Evolutionary conservation across 78 protist species (phyloP), one percentile per base, ranked within the genome.

Genomic region (Chrysochromulina parva): DNA sequence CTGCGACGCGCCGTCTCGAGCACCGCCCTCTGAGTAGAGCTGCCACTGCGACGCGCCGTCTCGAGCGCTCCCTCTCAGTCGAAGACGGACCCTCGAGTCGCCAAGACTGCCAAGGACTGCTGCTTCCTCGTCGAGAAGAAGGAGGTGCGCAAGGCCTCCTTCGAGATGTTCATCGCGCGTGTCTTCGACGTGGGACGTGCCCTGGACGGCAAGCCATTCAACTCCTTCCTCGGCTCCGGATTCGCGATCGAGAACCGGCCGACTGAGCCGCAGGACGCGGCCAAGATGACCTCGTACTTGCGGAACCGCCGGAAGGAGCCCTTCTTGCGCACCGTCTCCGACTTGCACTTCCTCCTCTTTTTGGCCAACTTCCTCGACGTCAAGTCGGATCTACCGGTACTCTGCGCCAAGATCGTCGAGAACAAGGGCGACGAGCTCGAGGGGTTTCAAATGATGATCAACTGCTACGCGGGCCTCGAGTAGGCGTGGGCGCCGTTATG

Each of bases 361-460:
- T 0, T 76, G 26, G 55, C 48, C 59, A 76, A 76, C 85, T 0
- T 76, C 11, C 85, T 76, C 38, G 85, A 76, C 58, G 52, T 76
- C 59, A 69, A 38, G 24, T 11, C 52, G 19, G 86, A 78, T 62
- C 50, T 78, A 62, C 86, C 86, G 16, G 86, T 78, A 14, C 86
- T 78, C 24, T 78, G 86, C 60, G 2, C 10, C 22, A 16, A 53
- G 62, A 0, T 78, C 24, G 58, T 19, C 16, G 60, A 52, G 48
- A 62, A 48, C 47, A 53, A 78, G 16, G 17, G 11, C 28, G 62
- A 9, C 17, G 57, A 78, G 86, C 86, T 78, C 16, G 86, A 78
- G 24, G 86, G 86, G 48, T 78, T 78, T 47, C 86, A 78, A 3
- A 78, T 78, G 86, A 78, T 78, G 86, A 20, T 78, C 48, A 52